These are phyloP conservation scores for Colletotrichum plurivorum DNA, from an alignment of 2,329 filamentous ascomycete genomes.

Conservation along the genomic window DNA sequence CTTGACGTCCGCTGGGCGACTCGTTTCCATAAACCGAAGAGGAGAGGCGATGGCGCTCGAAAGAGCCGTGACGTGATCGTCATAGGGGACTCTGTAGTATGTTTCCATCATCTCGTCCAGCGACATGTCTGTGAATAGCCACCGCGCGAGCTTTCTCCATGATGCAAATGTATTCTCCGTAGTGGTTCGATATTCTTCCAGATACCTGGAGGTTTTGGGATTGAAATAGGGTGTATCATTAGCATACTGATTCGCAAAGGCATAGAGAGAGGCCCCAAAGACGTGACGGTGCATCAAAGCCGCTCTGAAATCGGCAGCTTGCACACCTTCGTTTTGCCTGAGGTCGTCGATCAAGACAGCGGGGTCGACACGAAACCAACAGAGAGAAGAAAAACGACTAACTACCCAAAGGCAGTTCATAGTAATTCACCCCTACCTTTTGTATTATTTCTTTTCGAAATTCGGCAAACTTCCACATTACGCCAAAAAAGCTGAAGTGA, in stretches of 20 bases:
- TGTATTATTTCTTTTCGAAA: neutral
- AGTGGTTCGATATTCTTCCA: too few species aligned
- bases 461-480: neutral
- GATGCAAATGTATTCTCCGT: too few species aligned
- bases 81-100: too few species aligned
- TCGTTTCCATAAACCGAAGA: neutral
- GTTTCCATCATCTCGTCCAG: too few species aligned
- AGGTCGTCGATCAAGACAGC: neutral
- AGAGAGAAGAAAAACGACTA: neutral
- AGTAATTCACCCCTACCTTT: neutral
- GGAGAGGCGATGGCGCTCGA: too few species aligned
- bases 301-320: neutral
- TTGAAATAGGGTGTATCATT: neutral
- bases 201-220: too few species aligned
- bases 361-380: fast-evolving
- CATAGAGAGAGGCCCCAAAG: too few species aligned
- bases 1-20: neutral
- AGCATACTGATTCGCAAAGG: too few species aligned
- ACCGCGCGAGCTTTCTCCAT: too few species aligned
- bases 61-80: too few species aligned
- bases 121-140: too few species aligned
- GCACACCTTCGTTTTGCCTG: fast-evolving
- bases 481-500: too few species aligned
- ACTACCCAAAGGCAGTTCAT: neutral
- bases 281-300: neutral